Base-by-base conservation (phyloP, 768 basidiomycete genomes). In the Lepiota brunneoincarnata region DNA sequence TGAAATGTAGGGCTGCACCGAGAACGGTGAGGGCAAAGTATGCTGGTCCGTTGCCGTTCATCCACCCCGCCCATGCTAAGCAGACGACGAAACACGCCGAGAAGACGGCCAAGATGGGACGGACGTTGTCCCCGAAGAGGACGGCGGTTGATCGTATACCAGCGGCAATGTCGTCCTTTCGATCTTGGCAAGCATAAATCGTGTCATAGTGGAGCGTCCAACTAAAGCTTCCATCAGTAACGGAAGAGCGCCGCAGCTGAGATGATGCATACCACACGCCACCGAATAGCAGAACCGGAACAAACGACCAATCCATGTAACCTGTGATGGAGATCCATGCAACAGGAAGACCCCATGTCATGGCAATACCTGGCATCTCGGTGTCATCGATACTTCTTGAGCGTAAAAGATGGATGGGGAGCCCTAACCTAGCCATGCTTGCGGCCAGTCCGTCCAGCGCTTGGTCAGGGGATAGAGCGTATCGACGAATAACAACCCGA, bases 151-250 rank as follows among this genome's bases (percentile, higher is more conserved):
- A 82, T 62, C 79, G 76, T 51, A 84, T 75, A 39, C 79, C 79
- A 18, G 70, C 78, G 23, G 70, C 62, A 28, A 75, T 59, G 64
- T 83, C 82, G 67, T 84, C 82, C 38, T 67, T 65, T 56, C 76
- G 77, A 68, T 84, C 82, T 71, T 82, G 71, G 64, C 78, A 80
- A 15, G 79, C 82, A 62, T 84, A 83, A 60, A 83, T 81, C 0
- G 80, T 79, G 63, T 84, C 72, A 7, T 28, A 28, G 26, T 28
- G 26, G 26, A 28, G 26, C 7, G 26, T 28, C 26, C 26, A 28
- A 7, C 26, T 28, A 7, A 28, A 28, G 7, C 26, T 28, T 28
- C 7, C 60, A 24, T 14, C 10, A 2, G 21, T 63, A 56, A 56
- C 63, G 36, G 52, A 56, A 20, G 56, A 56, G 45, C n/a, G 59